Evolutionary conservation across 768 basidiomycete genomes (phyloP), one percentile per base, ranked within the genome.

Genomic region (Boletus huronensis): DNA sequence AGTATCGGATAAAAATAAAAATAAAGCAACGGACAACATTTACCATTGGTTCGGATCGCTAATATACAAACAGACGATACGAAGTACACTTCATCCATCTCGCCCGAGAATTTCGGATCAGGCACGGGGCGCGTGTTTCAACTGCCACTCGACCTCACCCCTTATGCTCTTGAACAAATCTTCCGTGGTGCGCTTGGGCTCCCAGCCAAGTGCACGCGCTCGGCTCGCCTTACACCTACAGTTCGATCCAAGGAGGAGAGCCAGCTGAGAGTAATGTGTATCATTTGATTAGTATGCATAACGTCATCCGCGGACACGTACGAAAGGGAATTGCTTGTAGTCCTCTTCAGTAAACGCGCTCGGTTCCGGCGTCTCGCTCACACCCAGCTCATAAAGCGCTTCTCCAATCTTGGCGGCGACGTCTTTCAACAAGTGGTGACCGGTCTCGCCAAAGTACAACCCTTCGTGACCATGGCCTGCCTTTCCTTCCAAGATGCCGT

Each of bases 391-490:
- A 14, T 35, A 10, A 6, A 66, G 66, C 3, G 28, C 61, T 72
- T 75, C 65, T 4, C 73, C 77, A 26, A 83, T 72, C 4, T 72
- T 72, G 42, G 68, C 74, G 8, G 69, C 65, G n/a, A 84, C 58
- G 5, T 80, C 74, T 46, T 75, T 78, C 29, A 79, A 40, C 8
- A 60, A 65, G 41, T 81, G 75, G 45, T 84, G 79, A 19, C 77
- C 82, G 46, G 74, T 82, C 57, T 74, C 80, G 11, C 70, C 78
- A 58, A 83, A 83, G 60, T 83, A 84, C 34, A 70, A 75, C 0
- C 84, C 84, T 28, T 80, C 77, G 3, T 74, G 75, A 34, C 65
- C 65, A 29, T 68, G 65, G 0, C 48, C 46, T 0, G 57, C 61
- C 5, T 58, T 65, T 16, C 59, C 61, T 0, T 70, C 59, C 23